Percentiles rank a stretch among this genome's conserved stretches.
Conservation (phyloP, 495 filamentous ascomycete genomes). For the Tuber umbilicatum region DNA sequence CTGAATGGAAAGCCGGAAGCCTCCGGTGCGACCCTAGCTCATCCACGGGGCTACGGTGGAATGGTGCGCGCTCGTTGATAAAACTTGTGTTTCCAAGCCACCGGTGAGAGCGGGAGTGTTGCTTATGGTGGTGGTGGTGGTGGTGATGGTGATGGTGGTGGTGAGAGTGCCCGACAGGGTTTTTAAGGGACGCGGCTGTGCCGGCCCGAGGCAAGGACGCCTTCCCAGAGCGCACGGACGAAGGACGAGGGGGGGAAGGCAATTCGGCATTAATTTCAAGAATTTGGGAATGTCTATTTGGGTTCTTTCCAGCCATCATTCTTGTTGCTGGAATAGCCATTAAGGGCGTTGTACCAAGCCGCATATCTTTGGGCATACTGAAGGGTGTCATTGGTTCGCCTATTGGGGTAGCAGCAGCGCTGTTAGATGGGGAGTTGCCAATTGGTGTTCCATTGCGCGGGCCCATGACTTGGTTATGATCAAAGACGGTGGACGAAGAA, state of each 20-base stretch:
- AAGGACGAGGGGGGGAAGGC: conserved; percentile 67
- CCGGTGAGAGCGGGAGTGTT: conserved; percentile 60
- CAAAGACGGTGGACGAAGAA: conserved; percentile 50
- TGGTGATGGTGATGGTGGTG: conserved; percentile 64
- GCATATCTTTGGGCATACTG: conserved; percentile 35
- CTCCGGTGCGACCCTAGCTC: conserved; percentile 60
- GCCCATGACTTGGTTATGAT: conserved; percentile 47
- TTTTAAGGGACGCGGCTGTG: conserved; percentile 69
- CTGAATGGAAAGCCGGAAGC: conserved; percentile 86
- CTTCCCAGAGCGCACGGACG: conserved; percentile 88
- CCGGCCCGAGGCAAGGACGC: conserved; percentile 66
- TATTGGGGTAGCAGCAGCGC: conserved; percentile 53
- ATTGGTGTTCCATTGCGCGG: conserved; percentile 41
- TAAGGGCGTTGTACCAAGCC: conserved; percentile 47
- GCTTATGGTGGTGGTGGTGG: conserved; percentile 77
- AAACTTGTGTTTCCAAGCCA: conserved; percentile 50
- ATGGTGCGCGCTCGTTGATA: conserved; percentile 68
- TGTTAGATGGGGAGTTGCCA: conserved; percentile 43
- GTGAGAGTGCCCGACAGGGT: conserved; percentile 65
- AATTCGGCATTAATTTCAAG: conserved; percentile 77
- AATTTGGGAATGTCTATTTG: conserved; percentile 77
- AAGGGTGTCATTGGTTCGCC: conserved; percentile 34
- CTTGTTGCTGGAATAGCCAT: conserved; percentile 88
- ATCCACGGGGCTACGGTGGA: conserved; percentile 64
- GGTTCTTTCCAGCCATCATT: conserved; percentile 64